phyloP scores from a whole-genome alignment of 2,329 filamentous ascomycete genomes.

The Exophiala alcalophila region DNA sequence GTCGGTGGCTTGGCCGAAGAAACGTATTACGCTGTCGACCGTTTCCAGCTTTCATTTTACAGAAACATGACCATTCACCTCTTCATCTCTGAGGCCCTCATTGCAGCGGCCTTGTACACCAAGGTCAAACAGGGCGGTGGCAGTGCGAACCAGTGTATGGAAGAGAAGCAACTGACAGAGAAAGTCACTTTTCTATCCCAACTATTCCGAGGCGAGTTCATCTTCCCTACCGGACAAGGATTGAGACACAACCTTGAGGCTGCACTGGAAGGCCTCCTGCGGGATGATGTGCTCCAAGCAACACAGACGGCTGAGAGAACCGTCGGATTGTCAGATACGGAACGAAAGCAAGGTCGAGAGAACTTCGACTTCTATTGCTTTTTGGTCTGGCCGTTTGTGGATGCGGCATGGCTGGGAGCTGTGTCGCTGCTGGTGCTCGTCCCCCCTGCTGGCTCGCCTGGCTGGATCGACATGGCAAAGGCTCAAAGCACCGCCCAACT shows the following conservation, averaged over 20 bases:
- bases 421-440: conserved; percentile 84
- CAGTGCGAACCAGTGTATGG: conserved; percentile 72
- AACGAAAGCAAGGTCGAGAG: conserved; percentile 76
- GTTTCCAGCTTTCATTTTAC: conserved; percentile 97
- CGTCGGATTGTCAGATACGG: conserved; percentile 71
- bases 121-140: conserved; percentile 88
- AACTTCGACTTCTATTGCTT: conserved; percentile 99
- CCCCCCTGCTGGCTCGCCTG: conserved; percentile 58
- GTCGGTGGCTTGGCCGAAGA: conserved; percentile 79
- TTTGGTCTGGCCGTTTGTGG: conserved; percentile 96
- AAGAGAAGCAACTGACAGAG: conserved; percentile 67
- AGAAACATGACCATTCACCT: conserved; percentile 99
- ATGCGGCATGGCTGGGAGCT: conserved; percentile 87
- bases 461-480: conserved; percentile 75
- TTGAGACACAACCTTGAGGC: conserved; percentile 75
- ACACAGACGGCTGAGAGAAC: conserved; percentile 57
- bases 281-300: conserved; percentile 72
- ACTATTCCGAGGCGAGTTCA: conserved; percentile 93
- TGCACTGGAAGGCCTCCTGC: conserved; percentile 73
- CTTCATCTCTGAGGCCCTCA: conserved; percentile 88
- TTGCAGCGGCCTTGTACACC: conserved; percentile 87
- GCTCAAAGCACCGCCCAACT: conserved; percentile 79
- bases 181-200: conserved; percentile 87
- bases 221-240: conserved; percentile 80
- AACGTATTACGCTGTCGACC: conserved; percentile 90